Base-by-base conservation (phyloP, 768 basidiomycete genomes). In the Imleria badia region DNA sequence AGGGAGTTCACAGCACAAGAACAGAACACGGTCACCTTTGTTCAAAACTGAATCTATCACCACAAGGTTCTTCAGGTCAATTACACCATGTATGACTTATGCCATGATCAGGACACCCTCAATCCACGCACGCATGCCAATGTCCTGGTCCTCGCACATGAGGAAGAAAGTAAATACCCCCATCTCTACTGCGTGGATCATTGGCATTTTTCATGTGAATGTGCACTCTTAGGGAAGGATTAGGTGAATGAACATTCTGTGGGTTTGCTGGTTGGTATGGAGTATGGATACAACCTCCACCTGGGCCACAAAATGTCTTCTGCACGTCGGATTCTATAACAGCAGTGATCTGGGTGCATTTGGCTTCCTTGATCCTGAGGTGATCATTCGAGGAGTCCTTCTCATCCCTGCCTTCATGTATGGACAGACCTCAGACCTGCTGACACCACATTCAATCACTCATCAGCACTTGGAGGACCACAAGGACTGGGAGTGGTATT, bases 91-190 rank as follows among this genome's bases (percentile, higher is more conserved):
- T 73, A 71, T 17, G 63, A 72, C 29, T 54, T 71, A 8, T 46
- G 50, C 7, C 51, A 22, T 23, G 45, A 33, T 1, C 75, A 79
- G 52, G 78, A 82, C 54, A 54, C 66, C 0, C 61, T 81, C 49
- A 78, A 79, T 42, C 70, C 73, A 11, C 42, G 59, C 0, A 74
- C 65, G 0, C 67, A 76, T 11, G 35, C 66, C 1, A 65, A 78
- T 34, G 48, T 81, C 19, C 76, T 79, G 72, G 60, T 75, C 3
- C 65, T 71, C 1, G 43, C 69, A 10, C 49, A 54, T 1, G 54
- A 58, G 3, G 72, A 78, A 34, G 45, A 48, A 1, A 30, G 0
- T 3, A 41, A 54, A n/a, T n/a, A n/a, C n/a, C n/a, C n/a, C n/a
- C n/a, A n/a, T n/a, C n/a, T 75, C 70, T 73, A 78, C 78, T 31